phyloP scores from a whole-genome alignment of 2,329 filamentous ascomycete species.

The Phialophora expanda region DNA sequence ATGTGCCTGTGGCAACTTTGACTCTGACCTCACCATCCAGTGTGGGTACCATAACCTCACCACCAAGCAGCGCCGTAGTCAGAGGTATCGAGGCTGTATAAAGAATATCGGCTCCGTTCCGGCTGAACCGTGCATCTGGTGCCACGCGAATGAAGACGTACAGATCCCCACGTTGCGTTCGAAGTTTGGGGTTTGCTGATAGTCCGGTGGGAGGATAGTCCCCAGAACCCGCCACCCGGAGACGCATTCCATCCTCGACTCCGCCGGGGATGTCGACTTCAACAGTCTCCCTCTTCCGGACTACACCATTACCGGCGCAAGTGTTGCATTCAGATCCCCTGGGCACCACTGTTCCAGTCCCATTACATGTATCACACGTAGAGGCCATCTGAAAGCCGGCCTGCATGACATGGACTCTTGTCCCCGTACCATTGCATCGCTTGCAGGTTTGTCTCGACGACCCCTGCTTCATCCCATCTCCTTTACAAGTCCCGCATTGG shows the following conservation, averaged over 20 bases:
- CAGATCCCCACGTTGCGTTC: constrained; percentile 79
- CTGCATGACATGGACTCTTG: constrained; percentile 83
- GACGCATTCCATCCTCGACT: constrained; percentile 93
- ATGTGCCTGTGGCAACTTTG: constrained; percentile 88
- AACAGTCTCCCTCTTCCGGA: constrained; percentile 80
- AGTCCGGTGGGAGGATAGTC: constrained; percentile 81
- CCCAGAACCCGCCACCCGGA: constrained; percentile 83
- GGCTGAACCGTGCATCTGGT: constrained; percentile 86
- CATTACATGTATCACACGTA: constrained; percentile 81
- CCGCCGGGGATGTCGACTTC: constrained; percentile 91
- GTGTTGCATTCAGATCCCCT: constrained; percentile 78
- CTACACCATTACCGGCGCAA: constrained; percentile 82
- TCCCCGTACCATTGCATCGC: constrained; percentile 83
- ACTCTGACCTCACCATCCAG: constrained; percentile 89
- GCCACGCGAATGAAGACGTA: constrained; percentile 89
- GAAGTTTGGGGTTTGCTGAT: constrained; percentile 65
- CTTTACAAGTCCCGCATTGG: constrained; percentile 80
- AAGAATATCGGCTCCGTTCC: constrained; percentile 84
- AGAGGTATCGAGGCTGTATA: constrained; percentile 91
- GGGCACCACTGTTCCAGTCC: constrained; percentile 76
- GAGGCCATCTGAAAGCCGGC: constrained; percentile 96
- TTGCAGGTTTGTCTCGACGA: constrained; percentile 74
- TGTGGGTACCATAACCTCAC: constrained; percentile 86
- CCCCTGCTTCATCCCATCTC: constrained; percentile 83
- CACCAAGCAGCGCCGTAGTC: constrained; percentile 89